Conservation (phyloP, 805 yeast species). For the Grigorovia jiainica region DNA sequence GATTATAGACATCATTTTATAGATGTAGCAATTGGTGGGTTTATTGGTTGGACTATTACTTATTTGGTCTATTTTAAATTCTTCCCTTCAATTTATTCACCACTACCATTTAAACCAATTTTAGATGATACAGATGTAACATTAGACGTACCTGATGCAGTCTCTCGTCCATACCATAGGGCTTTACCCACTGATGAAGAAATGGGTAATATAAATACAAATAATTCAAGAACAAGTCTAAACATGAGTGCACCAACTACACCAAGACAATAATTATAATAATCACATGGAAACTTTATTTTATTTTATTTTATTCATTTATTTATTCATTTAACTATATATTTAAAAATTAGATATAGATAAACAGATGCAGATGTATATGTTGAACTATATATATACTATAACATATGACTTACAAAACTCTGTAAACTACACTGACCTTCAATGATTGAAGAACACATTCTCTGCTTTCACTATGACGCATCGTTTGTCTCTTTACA, state of each 20-base stretch:
- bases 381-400: too few relatives aligned
- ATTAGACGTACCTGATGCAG: constrained; percentile 14
- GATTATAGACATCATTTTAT: constrained; percentile 92
- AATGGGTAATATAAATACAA: constrained; percentile 10
- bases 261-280: not conserved
- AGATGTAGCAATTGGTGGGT: constrained; percentile 68
- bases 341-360: too few relatives aligned
- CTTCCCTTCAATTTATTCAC: constrained; percentile 31
- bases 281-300: too few relatives aligned
- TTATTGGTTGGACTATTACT: constrained; percentile 56
- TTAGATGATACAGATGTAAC: constrained; percentile 34
- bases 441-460: too few relatives aligned
- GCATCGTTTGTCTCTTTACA: too few relatives aligned
- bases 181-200: constrained; percentile 17
- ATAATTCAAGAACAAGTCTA: not conserved
- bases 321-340: not conserved
- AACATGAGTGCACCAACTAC: not conserved
- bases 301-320: not conserved
- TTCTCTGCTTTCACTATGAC: too few relatives aligned
- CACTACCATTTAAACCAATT: constrained; percentile 32
- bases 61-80: constrained; percentile 32
- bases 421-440: too few relatives aligned
- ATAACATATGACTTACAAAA: too few relatives aligned
- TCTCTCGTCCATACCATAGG: constrained; percentile 3
- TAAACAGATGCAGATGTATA: too few relatives aligned